A percentile compares a stretch with the other conserved stretches of the same genome.
phyloP scores from a whole-genome alignment of 2,329 filamentous ascomycete genomes.

The Didymella segeticola region DNA sequence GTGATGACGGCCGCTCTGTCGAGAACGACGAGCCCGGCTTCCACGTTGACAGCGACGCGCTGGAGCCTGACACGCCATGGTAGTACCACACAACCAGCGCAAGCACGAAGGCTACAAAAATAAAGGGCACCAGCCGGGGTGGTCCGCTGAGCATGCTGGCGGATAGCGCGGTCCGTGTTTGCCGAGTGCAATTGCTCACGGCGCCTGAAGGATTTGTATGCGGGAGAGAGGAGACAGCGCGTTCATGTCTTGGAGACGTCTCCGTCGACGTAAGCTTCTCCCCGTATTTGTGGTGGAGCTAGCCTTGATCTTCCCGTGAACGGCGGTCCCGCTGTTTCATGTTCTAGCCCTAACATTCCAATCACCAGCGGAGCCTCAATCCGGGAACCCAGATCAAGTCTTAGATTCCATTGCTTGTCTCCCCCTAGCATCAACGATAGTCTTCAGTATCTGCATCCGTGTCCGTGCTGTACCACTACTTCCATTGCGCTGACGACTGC shows the following conservation, averaged over 20 bases:
- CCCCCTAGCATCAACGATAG: background rate
- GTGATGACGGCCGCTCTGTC: conserved; percentile 15
- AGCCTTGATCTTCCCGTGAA: conserved; percentile 9
- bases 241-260: conserved; percentile 2
- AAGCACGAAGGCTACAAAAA: conserved; percentile 35
- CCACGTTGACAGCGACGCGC: conserved; percentile 23
- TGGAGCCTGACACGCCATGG: conserved; percentile 19
- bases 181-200: conserved; percentile 17
- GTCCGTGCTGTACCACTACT: background rate
- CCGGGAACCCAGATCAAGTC: background rate
- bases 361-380: conserved; percentile 1
- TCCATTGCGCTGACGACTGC: background rate
- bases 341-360: conserved; percentile 9
- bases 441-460: background rate
- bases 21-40: conserved; percentile 15
- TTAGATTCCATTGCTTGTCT: background rate
- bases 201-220: conserved; percentile 9
- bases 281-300: conserved; percentile 7
- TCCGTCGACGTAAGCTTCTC: conserved; percentile 7
- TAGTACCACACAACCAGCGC: conserved; percentile 43
- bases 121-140: conserved; percentile 40
- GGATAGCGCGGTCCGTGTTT: conserved; percentile 12
- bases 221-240: background rate
- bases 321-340: background rate
- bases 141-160: conserved; percentile 47